Conservation (phyloP, 2,329 filamentous ascomycete species). For the Aspergillus hiratsukae region DNA sequence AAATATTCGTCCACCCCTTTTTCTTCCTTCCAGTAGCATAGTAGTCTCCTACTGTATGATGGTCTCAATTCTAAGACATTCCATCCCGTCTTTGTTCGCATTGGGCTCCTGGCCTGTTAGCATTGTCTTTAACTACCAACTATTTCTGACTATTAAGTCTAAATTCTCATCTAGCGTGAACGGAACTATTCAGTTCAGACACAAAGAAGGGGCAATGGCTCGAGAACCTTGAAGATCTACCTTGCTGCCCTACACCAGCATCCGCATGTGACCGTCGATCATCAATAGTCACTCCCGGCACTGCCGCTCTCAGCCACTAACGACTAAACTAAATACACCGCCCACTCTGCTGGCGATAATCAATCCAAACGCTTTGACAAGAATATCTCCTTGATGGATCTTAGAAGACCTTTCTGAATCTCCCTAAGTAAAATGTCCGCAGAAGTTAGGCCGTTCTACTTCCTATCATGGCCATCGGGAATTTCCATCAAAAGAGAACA, state of each 20-base stretch:
- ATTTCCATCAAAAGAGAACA: neutral
- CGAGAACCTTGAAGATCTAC: neutral
- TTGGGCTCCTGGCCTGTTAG: too few species aligned
- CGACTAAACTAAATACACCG: neutral
- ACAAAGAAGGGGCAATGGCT: neutral
- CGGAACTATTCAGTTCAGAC: neutral
- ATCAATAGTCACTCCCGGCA: neutral
- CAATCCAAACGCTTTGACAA: neutral
- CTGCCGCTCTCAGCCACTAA: neutral
- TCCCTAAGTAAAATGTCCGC: neutral
- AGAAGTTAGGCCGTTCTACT: neutral
- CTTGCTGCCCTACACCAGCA: neutral
- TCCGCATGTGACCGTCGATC: neutral
- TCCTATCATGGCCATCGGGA: neutral
- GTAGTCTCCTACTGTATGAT: neutral
- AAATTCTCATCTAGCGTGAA: too few species aligned
- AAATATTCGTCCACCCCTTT: neutral
- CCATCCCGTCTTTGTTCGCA: too few species aligned
- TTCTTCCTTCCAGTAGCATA: neutral
- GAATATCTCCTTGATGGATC: neutral
- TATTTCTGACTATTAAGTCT: too few species aligned
- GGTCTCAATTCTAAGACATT: neutral
- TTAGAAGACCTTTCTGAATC: neutral
- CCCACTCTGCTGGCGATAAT: neutral
- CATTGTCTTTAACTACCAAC: too few species aligned